These are phyloP conservation scores for Podila clonocystis DNA, from an alignment of 192 early-diverging fungal genomes.

Conservation along the genomic window DNA sequence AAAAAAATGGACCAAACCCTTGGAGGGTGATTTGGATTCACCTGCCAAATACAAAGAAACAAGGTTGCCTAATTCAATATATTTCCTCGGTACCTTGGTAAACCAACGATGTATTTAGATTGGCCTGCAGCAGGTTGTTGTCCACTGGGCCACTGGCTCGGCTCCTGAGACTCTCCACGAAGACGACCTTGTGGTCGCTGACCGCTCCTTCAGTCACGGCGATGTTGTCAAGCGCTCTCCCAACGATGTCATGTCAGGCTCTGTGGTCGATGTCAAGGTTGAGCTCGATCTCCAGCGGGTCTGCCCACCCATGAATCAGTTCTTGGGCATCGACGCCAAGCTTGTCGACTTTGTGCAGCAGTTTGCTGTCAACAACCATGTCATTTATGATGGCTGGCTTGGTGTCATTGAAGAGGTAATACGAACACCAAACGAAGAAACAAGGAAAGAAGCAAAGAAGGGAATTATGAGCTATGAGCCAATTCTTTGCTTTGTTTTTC, in stretches of 20 bases:
- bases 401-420: constrained; percentile 52
- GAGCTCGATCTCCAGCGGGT: constrained; percentile 41
- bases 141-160: constrained; percentile 47
- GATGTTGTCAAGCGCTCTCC: constrained; percentile 52
- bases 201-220: constrained; percentile 52
- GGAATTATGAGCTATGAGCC: neutral
- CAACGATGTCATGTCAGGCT: constrained; percentile 52
- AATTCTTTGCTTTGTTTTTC: constrained; percentile 3
- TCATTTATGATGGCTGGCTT: constrained; percentile 54
- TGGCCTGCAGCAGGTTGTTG: constrained; percentile 33
- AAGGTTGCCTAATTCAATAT: no score
- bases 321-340: constrained; percentile 45
- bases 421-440: neutral
- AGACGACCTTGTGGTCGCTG: constrained; percentile 46
- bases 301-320: constrained; percentile 38
- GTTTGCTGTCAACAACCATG: constrained; percentile 41
- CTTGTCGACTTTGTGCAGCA: constrained; percentile 48
- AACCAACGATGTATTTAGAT: constrained; percentile 16
- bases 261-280: constrained; percentile 47
- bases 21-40: neutral
- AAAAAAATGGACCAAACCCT: neutral
- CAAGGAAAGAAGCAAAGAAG: constrained; percentile 4
- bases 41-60: no score
- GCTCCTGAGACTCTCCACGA: constrained; percentile 39
- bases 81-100: no score